These are phyloP conservation scores for Colletotrichum acutatum DNA, from an alignment of 2,329 filamentous ascomycete genomes.

Conservation along the genomic window DNA sequence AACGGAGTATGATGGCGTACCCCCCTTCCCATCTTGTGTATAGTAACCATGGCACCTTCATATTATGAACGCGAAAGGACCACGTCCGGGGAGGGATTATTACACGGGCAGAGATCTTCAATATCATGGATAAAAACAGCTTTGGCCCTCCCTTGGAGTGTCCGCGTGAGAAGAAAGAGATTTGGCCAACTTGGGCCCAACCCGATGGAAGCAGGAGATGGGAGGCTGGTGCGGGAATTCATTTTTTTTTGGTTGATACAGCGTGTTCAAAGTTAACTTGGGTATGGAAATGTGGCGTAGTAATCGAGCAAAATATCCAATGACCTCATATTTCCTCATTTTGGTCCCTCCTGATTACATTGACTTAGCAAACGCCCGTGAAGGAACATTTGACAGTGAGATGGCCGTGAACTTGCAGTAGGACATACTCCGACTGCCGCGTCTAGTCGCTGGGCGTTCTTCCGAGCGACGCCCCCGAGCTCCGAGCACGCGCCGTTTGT, in stretches of 20 bases:
- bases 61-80: constrained; percentile 18
- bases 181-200: background rate
- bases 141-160: background rate
- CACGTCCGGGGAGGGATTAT: background rate
- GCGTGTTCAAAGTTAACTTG: constrained; percentile 14
- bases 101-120: background rate
- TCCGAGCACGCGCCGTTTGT: background rate
- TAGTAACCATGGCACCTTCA: constrained; percentile 29
- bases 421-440: background rate
- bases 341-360: background rate
- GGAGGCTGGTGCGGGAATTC: background rate
- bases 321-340: constrained; percentile 12
- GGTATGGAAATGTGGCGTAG: constrained; percentile 8
- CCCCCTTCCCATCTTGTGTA: constrained; percentile 32
- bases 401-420: background rate
- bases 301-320: constrained; percentile 29
- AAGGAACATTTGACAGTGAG: background rate
- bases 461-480: background rate
- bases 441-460: background rate
- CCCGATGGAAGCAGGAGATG: too few relatives aligned
- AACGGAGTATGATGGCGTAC: constrained; percentile 19
- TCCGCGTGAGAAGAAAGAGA: background rate
- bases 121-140: background rate
- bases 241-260: background rate
- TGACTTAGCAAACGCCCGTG: background rate